phyloP scores from a whole-genome alignment of 1,284 basidiomycete species.

The Cryptococcus hybrid region DNA sequence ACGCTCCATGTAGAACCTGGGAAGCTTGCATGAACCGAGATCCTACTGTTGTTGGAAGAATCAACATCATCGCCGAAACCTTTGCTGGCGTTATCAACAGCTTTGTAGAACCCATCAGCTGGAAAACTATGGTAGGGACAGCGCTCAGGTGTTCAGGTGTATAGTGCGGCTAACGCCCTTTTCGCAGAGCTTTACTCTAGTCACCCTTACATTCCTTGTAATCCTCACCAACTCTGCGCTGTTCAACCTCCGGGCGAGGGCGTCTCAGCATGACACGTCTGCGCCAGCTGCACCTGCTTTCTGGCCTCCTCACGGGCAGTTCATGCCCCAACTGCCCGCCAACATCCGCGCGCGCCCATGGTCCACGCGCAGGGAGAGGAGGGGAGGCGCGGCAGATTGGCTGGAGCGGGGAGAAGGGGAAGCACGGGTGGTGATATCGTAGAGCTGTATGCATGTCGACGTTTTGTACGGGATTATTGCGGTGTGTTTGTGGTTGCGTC shows the following conservation, averaged over 20 bases:
- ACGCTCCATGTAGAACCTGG: conserved; percentile 79
- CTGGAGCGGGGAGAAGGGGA: conserved; percentile 13
- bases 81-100: conserved; percentile 94
- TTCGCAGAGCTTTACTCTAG: conserved; percentile 68
- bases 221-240: conserved; percentile 78
- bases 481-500: too few species aligned
- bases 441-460: too few species aligned
- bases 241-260: conserved; percentile 50
- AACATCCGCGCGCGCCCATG: conserved; percentile 14
- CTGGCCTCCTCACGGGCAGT: conserved; percentile 18
- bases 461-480: too few species aligned
- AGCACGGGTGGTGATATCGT: too few species aligned
- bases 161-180: background rate
- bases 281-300: conserved; percentile 10
- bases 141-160: too few species aligned
- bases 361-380: background rate
- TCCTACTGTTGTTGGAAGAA: conserved; percentile 82
- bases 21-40: conserved; percentile 96
- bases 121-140: conserved; percentile 82
- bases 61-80: conserved; percentile 87
- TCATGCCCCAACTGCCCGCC: conserved; percentile 19
- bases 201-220: conserved; percentile 74
- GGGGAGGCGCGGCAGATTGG: conserved; percentile 15
- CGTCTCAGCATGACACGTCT: conserved; percentile 31
- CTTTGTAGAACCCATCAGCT: conserved; percentile 94